phyloP scores from a whole-genome alignment of 768 basidiomycete species.

The Kwoniella sp. region DNA sequence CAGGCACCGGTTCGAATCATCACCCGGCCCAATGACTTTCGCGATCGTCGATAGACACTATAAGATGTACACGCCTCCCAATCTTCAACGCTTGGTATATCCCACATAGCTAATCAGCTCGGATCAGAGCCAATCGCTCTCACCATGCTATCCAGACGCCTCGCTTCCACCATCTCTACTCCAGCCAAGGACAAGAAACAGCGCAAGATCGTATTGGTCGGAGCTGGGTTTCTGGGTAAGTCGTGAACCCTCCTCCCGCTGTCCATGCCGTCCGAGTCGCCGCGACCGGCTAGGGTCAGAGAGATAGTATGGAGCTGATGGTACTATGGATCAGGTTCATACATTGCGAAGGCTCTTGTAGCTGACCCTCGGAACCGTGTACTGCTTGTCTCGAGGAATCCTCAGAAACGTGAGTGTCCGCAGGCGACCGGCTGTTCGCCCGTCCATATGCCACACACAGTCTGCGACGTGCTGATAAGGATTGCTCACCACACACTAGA shows the following conservation, averaged over 20 bases:
- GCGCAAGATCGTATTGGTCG: slow-evolving; percentile 53
- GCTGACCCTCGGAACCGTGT: slow-evolving; percentile 53
- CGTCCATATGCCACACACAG: background rate
- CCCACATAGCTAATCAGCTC: background rate
- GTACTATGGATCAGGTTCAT: slow-evolving; percentile 55
- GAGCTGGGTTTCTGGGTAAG: slow-evolving; percentile 60
- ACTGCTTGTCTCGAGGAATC: slow-evolving; percentile 62
- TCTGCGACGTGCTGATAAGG: background rate
- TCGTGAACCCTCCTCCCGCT: too few species aligned
- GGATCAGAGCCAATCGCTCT: too few species aligned
- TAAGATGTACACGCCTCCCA: too few species aligned
- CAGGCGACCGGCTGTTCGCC: background rate
- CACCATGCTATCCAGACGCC: slow-evolving; percentile 17
- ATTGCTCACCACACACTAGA: slow-evolving; percentile 19
- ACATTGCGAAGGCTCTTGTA: slow-evolving; percentile 60
- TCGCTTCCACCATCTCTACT: slow-evolving; percentile 15
- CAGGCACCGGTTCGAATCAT: slow-evolving; percentile 7
- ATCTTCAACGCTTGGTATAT: background rate
- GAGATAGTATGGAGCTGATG: too few species aligned
- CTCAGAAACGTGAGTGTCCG: slow-evolving; percentile 52
- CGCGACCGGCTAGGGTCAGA: too few species aligned
- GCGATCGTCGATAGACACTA: background rate
- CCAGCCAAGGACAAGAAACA: background rate
- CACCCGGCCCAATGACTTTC: background rate
- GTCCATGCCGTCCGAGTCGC: too few species aligned